Evolutionary conservation across 768 basidiomycete genomes (phyloP), one percentile per base, ranked within the genome.

Genomic region (Suillus sp.): DNA sequence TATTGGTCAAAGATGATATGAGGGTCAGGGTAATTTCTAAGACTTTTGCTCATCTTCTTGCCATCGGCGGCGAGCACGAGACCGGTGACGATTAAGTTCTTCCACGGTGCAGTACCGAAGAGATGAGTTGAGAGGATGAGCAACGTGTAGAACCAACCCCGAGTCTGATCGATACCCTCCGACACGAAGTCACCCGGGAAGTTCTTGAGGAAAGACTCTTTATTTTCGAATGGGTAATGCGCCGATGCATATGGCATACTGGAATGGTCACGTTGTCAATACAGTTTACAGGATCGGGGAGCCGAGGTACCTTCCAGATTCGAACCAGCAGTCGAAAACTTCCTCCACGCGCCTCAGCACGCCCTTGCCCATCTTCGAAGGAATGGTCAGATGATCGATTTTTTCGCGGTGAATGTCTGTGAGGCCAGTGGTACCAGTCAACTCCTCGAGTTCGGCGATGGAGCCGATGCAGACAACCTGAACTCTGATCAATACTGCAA

Each of bases 291-390:
- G n/a, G 7, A 53, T 32, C 30, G 42, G 62, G 20, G 10, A 3
- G 13, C 10, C 4, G 55, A 40, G 69, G 85, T 67, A 95, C 95
- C 92, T 95, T 79, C 97, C 97, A 4, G 96, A 99, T 78, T 99
- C 97, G 72, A 99, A 99, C 97, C 97, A 99, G 72, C 97, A 99
- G 73, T 99, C 97, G 72, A 99, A 99, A 42, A 99, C 95, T 75
- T 99, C 97, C 64, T 97, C 93, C n/a, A 98, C 83, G 56, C 97
- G 89, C 76, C 84, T 92, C 27, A 99, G 78, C 13, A 77, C 76
- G 18, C 96, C 96, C 69, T 93, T 96, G 59, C 96, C 96, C 74
- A 86, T 78, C 72, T 89, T 80, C 22, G 95, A 97, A 11, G 96
- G 97, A 70, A 99, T 98, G 57, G 93, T 96, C 78, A 99, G 92